A percentile compares a stretch with the other conserved stretches of the same genome.
phyloP scores from a whole-genome alignment of 2,329 filamentous ascomycete species.

The Hymenoscyphus occultus region DNA sequence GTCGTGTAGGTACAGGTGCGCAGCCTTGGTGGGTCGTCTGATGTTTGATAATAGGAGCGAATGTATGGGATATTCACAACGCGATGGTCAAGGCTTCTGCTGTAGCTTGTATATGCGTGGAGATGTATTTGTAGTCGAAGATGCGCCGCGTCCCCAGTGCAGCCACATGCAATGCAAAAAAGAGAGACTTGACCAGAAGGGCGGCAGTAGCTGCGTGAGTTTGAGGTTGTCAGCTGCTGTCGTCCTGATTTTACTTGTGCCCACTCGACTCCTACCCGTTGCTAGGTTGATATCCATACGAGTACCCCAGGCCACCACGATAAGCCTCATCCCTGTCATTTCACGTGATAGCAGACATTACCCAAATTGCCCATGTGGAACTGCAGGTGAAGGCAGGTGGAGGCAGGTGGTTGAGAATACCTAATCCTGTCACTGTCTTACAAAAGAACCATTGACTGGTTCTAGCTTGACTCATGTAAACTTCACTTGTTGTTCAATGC shows the following conservation, averaged over 20 bases:
- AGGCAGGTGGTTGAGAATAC: no score
- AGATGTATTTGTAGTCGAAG: neutral
- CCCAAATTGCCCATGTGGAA: neutral
- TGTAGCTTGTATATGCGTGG: neutral
- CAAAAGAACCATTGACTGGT: no score
- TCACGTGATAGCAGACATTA: neutral
- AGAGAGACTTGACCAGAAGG: neutral
- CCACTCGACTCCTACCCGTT: neutral
- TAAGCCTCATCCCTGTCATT: neutral
- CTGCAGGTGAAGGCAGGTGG: no score
- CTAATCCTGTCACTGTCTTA: no score
- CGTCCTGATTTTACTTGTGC: neutral
- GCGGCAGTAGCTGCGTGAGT: neutral
- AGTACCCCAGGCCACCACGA: neutral
- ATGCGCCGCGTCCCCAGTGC: neutral
- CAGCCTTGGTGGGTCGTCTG: no score
- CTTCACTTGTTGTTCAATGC: no score
- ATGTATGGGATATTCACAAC: no score
- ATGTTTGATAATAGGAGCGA: no score
- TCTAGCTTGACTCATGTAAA: no score
- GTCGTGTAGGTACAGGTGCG: no score
- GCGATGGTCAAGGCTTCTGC: no score
- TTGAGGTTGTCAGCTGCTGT: neutral
- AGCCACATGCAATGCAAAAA: neutral
- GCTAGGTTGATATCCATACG: neutral